Evolutionary conservation across 352 stramenopile species (phyloP).

Genomic region (Phytophthora sp.): DNA sequence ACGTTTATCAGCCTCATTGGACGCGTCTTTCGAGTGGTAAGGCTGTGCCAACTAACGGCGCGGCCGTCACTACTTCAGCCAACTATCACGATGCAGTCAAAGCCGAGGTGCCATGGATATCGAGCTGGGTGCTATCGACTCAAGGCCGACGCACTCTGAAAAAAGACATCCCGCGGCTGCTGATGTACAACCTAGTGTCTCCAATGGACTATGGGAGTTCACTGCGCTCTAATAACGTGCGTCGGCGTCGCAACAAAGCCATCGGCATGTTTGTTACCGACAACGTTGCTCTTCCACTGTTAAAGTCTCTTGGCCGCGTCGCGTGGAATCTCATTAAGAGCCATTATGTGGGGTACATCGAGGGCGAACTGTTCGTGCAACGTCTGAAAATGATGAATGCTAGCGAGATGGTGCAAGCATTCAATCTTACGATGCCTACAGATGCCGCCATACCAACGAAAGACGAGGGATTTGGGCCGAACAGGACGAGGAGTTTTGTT

Average conservation of each 20-base stretch:
- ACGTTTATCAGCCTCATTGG: conserved; percentile 43
- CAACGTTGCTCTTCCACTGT: conserved; percentile 38
- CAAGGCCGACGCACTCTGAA: conserved; percentile 34
- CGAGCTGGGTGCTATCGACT: conserved; percentile 37
- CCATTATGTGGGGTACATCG: conserved; percentile 49
- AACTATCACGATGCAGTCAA: conserved; percentile 22
- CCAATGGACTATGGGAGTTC: conserved; percentile 48
- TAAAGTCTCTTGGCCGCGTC: conserved; percentile 40
- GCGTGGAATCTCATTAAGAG: conserved; percentile 38
- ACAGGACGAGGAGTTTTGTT: conserved; percentile 34
- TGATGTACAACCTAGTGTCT: conserved; percentile 64
- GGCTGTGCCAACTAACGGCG: conserved; percentile 35
- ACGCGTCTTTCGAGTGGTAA: conserved; percentile 49
- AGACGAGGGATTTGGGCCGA: conserved; percentile 30
- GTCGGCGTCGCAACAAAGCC: conserved; percentile 41
- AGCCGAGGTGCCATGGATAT: conserved; percentile 37
- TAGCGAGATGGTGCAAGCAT: conserved; percentile 41
- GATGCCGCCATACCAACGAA: conserved; percentile 10
- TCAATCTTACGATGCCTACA: conserved; percentile 38
- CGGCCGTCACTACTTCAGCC: conserved; percentile 16
- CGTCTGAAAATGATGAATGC: conserved; percentile 44
- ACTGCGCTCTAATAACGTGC: conserved; percentile 36
- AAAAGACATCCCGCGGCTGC: conserved; percentile 30
- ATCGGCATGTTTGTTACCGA: conserved; percentile 44
- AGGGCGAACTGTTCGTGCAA: conserved; percentile 34